Evolutionary conservation across 2,329 filamentous ascomycete genomes (phyloP), one percentile per base, ranked within the genome.

Genomic region (Aspergillus sp.): DNA sequence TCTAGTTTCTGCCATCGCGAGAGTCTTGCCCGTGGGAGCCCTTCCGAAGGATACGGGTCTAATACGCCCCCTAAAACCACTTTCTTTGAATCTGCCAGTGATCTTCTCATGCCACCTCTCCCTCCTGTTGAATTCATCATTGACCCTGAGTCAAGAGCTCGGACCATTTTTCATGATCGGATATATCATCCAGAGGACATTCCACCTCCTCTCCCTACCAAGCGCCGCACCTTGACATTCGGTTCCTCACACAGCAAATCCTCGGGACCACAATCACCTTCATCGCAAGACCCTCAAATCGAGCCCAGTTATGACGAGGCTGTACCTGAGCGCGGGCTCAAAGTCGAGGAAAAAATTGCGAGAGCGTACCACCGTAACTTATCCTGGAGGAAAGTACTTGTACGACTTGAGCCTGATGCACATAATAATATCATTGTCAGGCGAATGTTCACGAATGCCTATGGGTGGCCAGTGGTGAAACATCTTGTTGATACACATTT

Each of bases 341-440:
- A 90, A 63, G 92, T 98, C 0, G 95, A 99, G 75, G 95, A 99
- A 75, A 98, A 97, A 77, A 99, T 99, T 66, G 95, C 95, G 1
- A 86, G 95, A 51, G 95, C 92, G 14, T 99, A 99, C 77, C 95
- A 99, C 74, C 87, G 88, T 12, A 92, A 92, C 63, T 78, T 99
- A 20, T 91, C 91, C 1, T 99, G 95, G 95, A 90, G 95, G 50
- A 99, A 99, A 73, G 95, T 99, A 1, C 85, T 99, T 4, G 95
- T 99, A 14, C 90, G 95, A 56, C 82, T 99, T 2, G 94, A 99
- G 73, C 95, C 95, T 0, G 95, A 99, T 76, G 95, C 95, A 0
- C 95, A 99, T 79, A 99, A 99, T 77, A 99, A 99, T 75, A 96
- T 99, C 66, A 90, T 98, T 61, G 95, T 99, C 24, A 89, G 95